A percentile compares a stretch with the other conserved stretches of the same genome.
Evolutionary conservation across 768 basidiomycete genomes (phyloP).

Genomic region (Lactarius hengduanensis): DNA sequence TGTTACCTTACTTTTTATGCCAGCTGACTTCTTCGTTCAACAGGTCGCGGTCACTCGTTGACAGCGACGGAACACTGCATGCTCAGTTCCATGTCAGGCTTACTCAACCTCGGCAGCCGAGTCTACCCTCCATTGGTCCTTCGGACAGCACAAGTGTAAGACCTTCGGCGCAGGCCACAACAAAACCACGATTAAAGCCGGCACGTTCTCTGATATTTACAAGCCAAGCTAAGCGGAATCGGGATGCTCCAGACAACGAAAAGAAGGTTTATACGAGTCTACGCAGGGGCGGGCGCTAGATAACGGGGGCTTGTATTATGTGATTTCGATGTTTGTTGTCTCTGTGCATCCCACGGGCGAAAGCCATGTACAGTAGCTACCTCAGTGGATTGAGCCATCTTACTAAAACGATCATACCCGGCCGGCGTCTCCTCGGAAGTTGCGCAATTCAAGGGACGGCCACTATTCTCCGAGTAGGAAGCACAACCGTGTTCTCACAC

Average conservation of each 20-base stretch:
- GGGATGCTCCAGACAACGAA: neutral
- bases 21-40: conserved; percentile 9
- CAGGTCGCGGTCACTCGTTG: conserved; percentile 30
- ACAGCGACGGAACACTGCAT: conserved; percentile 29
- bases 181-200: neutral
- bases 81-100: conserved; percentile 19
- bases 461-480: neutral
- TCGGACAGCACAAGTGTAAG: conserved; percentile 3
- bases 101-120: neutral
- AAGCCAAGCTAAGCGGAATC: neutral
- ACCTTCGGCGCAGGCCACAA: neutral
- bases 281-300: conserved; percentile 1
- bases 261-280: neutral
- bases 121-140: neutral
- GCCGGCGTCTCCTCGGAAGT: neutral
- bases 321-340: neutral
- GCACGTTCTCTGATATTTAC: neutral
- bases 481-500: neutral
- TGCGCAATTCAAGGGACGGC: neutral
- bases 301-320: neutral
- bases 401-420: neutral
- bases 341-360: neutral
- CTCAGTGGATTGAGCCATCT: neutral
- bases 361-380: neutral
- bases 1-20: neutral